These are phyloP conservation scores for Xanthoconium stramineum DNA, from an alignment of 768 basidiomycete genomes.

Conservation along the genomic window DNA sequence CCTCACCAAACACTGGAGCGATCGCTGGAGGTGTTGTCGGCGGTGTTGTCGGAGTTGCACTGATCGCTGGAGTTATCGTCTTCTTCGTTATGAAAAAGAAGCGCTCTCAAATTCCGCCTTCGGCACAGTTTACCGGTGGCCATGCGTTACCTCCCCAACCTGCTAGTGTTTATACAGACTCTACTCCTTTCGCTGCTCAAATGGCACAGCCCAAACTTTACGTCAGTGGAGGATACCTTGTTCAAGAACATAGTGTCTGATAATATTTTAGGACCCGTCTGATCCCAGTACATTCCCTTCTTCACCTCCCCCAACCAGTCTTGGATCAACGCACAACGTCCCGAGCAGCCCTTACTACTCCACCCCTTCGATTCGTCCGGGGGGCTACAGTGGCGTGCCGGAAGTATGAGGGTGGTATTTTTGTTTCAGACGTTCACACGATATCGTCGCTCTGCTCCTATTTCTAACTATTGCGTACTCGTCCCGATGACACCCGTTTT, in stretches of 20 bases:
- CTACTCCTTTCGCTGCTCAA: slow-evolving; percentile 12
- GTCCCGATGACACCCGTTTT: neutral
- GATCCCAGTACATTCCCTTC: slow-evolving; percentile 38
- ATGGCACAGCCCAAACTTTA: slow-evolving; percentile 29
- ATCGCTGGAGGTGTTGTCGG: slow-evolving; percentile 65
- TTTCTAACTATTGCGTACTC: too few species aligned
- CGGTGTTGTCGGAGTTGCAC: slow-evolving; percentile 51
- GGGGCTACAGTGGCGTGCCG: slow-evolving; percentile 26
- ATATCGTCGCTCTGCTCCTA: neutral
- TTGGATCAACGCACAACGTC: slow-evolving; percentile 4
- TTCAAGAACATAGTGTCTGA: neutral
- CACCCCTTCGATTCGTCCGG: slow-evolving; percentile 4
- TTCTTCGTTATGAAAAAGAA: slow-evolving; percentile 38
- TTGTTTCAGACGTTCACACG: too few species aligned
- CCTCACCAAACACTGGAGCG: slow-evolving; percentile 42
- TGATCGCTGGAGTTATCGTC: slow-evolving; percentile 37
- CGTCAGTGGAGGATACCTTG: slow-evolving; percentile 18
- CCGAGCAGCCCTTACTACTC: slow-evolving; percentile 13
- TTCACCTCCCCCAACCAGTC: slow-evolving; percentile 20
- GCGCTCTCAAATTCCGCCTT: slow-evolving; percentile 22
- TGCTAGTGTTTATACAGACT: slow-evolving; percentile 5
- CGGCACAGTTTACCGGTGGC: slow-evolving; percentile 8
- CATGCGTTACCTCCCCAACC: neutral
- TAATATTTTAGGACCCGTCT: slow-evolving; percentile 29
- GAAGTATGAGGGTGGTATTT: slow-evolving; percentile 16